phyloP scores from a whole-genome alignment of 2,329 filamentous ascomycete genomes.

The Fusarium zealandicum region DNA sequence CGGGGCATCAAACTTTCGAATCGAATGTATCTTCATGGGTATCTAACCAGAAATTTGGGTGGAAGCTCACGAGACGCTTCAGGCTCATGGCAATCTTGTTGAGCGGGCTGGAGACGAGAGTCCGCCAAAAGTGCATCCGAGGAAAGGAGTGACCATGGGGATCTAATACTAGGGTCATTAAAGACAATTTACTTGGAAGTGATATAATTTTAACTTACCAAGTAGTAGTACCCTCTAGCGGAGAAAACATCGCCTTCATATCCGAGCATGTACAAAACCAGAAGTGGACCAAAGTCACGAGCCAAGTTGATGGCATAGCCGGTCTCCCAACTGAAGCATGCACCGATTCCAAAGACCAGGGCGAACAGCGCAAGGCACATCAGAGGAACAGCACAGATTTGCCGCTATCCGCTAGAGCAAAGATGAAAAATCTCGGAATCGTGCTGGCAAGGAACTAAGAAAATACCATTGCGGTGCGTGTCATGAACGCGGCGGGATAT shows the following conservation, averaged over 20 bases:
- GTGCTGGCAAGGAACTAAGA: conserved; percentile 73
- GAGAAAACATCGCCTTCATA: conserved; percentile 73
- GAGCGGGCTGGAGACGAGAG: conserved; percentile 71
- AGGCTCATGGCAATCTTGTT: conserved; percentile 72
- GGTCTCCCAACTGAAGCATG: conserved; percentile 78
- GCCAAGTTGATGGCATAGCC: conserved; percentile 79
- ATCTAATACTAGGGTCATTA: conserved; percentile 54
- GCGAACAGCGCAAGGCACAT: conserved; percentile 72
- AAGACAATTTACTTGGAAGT: background rate
- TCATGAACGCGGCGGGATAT: conserved; percentile 72
- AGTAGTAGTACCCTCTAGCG: conserved; percentile 75
- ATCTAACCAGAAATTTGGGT: conserved; percentile 49
- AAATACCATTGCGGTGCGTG: conserved; percentile 72
- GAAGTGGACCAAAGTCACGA: conserved; percentile 73
- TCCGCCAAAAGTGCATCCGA: conserved; percentile 68
- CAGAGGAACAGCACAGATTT: conserved; percentile 63
- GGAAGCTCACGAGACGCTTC: conserved; percentile 54
- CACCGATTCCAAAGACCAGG: conserved; percentile 75
- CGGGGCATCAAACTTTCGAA: conserved; percentile 31
- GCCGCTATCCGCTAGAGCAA: conserved; percentile 67
- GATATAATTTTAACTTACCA: conserved; percentile 55
- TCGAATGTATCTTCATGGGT: conserved; percentile 38
- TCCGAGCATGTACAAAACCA: conserved; percentile 72
- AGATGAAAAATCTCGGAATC: conserved; percentile 75
- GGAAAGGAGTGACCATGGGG: conserved; percentile 75